A percentile compares a stretch with the other conserved stretches of the same genome.
These are phyloP conservation scores for Zea mays DNA, from an alignment of 176 grass and related monocot species.

Conservation along the genomic window Zm-B73-REFERENCE-NAM-5.0 NC_050100.1:216727501-216728000, in stretches of 20 bases:
- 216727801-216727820: constrained; percentile 44
- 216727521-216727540: constrained; percentile 41
- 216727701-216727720: constrained; percentile 36
- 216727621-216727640: constrained; percentile 52
- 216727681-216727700: constrained; percentile 36
- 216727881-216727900: constrained; percentile 44
- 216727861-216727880: constrained; percentile 30
- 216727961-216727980: constrained; percentile 88
- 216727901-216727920: constrained; percentile 47
- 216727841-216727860: constrained; percentile 25
- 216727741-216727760: constrained; percentile 59
- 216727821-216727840: constrained; percentile 27
- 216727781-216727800: constrained; percentile 52
- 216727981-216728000: constrained; percentile 75
- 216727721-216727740: constrained; percentile 43
- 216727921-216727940: constrained; percentile 66
- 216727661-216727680: constrained; percentile 62
- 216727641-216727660: constrained; percentile 55
- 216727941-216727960: constrained; percentile 94
- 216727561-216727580: constrained; percentile 35
- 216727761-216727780: constrained; percentile 39
- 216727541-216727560: constrained; percentile 52
- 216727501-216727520: constrained; percentile 25
- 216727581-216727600: constrained; percentile 14
- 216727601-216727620: constrained; percentile 45